phyloP scores from a whole-genome alignment of 2,329 filamentous ascomycete genomes.

The Calonectria naviculata region DNA sequence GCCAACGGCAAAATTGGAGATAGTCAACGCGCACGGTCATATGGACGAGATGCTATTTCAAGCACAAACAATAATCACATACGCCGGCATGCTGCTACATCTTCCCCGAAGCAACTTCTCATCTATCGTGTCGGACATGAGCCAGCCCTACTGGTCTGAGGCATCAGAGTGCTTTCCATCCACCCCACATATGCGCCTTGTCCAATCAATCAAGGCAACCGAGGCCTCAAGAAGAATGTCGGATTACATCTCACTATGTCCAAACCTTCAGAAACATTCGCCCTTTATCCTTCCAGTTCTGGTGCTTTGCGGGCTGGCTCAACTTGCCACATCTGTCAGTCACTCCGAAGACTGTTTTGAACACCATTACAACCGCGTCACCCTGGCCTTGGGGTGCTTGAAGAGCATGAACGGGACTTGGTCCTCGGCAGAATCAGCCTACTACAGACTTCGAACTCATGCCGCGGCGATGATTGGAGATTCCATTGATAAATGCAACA shows the following conservation, averaged over 20 bases:
- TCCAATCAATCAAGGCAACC: not conserved
- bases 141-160: not conserved
- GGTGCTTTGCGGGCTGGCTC: not conserved
- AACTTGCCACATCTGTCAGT: not conserved
- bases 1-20: slow-evolving; percentile 24
- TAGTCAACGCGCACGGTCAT: slow-evolving; percentile 29
- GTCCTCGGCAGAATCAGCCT: not conserved
- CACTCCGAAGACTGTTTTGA: not conserved
- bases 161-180: not conserved
- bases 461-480: not conserved
- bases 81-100: slow-evolving; percentile 34
- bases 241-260: not conserved
- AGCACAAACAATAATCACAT: slow-evolving; percentile 32
- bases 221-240: not conserved
- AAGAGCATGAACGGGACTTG: slow-evolving; percentile 3
- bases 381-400: not conserved
- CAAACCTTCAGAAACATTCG: not conserved
- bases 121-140: not conserved
- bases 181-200: not conserved
- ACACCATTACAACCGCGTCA: not conserved
- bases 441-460: not conserved
- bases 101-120: slow-evolving; percentile 26
- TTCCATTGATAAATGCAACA: not conserved
- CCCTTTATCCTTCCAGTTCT: not conserved
- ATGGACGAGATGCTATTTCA: slow-evolving; percentile 39